Evolutionary conservation across 176 grass and related monocot species (phyloP).

Genomic region (Phragmites australis): DNA sequence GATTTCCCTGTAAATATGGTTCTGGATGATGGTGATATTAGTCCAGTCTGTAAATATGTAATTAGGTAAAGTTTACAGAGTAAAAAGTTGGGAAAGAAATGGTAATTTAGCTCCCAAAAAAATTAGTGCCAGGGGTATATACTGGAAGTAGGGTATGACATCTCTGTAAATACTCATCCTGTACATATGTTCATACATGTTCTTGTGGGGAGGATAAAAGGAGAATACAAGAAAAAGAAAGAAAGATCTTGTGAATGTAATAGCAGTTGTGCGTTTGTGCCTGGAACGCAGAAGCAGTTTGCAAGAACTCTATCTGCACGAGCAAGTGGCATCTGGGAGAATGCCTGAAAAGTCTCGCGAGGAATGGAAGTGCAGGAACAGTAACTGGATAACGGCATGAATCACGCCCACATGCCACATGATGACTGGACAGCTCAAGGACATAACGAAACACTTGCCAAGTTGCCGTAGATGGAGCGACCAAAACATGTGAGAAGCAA

Average conservation of each 20-base stretch:
- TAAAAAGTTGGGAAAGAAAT: background rate
- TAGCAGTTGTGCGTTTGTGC: background rate
- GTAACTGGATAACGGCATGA: background rate
- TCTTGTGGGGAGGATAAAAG: background rate
- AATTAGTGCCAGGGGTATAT: background rate
- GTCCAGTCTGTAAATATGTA: constrained; percentile 9
- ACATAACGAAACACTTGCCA: background rate
- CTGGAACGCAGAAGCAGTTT: background rate
- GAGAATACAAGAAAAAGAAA: background rate
- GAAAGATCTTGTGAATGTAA: background rate
- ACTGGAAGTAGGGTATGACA: background rate
- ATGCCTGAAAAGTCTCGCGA: background rate
- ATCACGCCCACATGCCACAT: background rate
- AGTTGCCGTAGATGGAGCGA: background rate
- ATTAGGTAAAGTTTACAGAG: background rate
- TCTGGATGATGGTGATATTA: constrained; percentile 9
- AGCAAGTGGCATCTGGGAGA: background rate
- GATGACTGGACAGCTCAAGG: too few species aligned
- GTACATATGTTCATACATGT: constrained; percentile 24
- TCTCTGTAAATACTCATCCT: constrained; percentile 29
- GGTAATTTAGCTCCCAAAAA: background rate
- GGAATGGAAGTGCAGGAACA: too few species aligned
- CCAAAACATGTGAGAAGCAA: background rate
- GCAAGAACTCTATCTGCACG: background rate
- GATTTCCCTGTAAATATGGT: constrained; percentile 33